Percentiles rank a stretch among this genome's conserved stretches.
These are phyloP conservation scores for Trichoderma koningii DNA, from an alignment of 2,329 filamentous ascomycete species.

Conservation along the genomic window DNA sequence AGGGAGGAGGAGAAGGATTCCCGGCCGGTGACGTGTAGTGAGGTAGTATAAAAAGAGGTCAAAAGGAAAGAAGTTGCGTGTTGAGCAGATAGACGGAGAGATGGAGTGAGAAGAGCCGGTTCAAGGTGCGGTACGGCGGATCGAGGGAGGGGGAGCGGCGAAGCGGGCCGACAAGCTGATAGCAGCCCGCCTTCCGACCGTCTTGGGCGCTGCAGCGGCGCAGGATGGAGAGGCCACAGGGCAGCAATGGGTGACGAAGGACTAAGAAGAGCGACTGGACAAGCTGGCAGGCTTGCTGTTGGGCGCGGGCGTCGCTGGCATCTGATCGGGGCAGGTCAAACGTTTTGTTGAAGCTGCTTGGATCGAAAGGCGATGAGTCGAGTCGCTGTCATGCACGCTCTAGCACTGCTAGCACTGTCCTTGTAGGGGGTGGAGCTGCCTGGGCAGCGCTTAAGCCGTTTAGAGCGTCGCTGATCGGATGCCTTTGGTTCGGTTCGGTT, in stretches of 20 bases:
- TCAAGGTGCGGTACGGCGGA: neutral
- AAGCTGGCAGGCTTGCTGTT: conserved; percentile 9
- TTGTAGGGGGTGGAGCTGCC: conserved; percentile 18
- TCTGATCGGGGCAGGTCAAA: conserved; percentile 10
- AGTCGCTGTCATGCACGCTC: conserved; percentile 22
- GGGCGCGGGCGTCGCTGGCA: conserved; percentile 19
- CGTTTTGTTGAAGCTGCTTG: neutral
- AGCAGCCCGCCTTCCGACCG: neutral
- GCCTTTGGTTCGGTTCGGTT: too few species aligned
- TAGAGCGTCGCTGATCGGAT: neutral
- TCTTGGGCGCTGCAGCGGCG: neutral
- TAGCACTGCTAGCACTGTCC: conserved; percentile 13
- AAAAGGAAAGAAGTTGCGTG: neutral
- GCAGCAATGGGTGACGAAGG: conserved; percentile 3
- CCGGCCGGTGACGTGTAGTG: neutral
- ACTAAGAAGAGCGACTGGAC: neutral
- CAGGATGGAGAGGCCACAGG: neutral
- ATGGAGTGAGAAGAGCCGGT: neutral
- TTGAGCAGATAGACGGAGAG: neutral
- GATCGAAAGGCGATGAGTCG: neutral
- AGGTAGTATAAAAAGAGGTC: neutral
- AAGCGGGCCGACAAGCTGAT: conserved; percentile 20
- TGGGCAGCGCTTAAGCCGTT: conserved; percentile 1
- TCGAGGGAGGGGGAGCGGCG: conserved; percentile 20
- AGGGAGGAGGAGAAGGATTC: neutral